Conservation (phyloP, 2,329 filamentous ascomycete genomes). For the Daldinia sp. region DNA sequence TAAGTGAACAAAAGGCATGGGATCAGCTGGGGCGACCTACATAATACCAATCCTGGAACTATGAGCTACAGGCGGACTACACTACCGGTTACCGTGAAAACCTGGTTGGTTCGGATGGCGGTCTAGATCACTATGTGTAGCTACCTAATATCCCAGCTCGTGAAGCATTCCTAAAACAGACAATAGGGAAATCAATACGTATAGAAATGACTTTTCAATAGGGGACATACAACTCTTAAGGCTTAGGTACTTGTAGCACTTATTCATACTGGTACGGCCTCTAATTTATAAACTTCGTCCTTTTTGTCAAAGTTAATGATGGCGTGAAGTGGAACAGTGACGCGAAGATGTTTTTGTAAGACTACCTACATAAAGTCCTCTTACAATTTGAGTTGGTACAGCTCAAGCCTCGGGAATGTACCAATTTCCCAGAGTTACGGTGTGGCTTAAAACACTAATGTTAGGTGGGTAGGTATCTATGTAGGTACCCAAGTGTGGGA, state of each 20-base stretch:
- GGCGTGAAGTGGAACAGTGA: neutral
- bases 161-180: neutral
- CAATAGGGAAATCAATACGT: neutral
- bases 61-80: neutral
- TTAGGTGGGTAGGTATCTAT: neutral
- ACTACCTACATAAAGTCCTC: neutral
- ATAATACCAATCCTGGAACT: neutral
- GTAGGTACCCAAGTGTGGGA: neutral
- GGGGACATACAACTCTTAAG: neutral
- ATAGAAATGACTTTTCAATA: neutral
- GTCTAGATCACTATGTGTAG: neutral
- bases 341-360: slow-evolving; percentile 5
- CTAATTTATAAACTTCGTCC: neutral
- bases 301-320: neutral
- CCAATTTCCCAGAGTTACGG: neutral
- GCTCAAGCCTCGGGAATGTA: neutral
- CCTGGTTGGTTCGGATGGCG: neutral
- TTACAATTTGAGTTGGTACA: neutral
- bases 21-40: neutral
- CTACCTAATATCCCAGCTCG: neutral
- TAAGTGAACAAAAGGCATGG: neutral
- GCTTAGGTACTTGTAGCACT: neutral
- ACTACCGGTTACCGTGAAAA: neutral
- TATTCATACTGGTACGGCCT: neutral
- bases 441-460: neutral